Base-by-base conservation (phyloP, 2,329 filamentous ascomycete species). In the Chalaropsis thielavioides region DNA sequence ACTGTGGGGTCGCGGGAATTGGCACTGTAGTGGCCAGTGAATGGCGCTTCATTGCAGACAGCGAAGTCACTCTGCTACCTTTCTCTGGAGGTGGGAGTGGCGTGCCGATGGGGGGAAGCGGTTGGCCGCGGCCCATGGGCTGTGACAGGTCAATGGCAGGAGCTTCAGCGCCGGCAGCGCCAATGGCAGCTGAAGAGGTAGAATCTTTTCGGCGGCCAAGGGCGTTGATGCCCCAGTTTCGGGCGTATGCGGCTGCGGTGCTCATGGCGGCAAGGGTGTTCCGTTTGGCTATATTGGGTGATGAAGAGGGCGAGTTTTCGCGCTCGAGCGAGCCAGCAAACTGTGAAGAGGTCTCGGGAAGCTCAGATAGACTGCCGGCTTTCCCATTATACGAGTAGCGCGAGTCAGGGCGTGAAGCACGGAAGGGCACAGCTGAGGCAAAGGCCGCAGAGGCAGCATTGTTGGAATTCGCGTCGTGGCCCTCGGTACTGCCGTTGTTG, bases 51-150 rank as follows among this genome's bases (percentile, higher is more conserved):
- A 85, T 82, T 1, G 85, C 78, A 35, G 78, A 78, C 66, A 79
- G 81, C 17, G 81, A 77, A 60, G 80, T 81, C 56, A 81, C 80
- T 71, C 82, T 83, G 6, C 82, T 80, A 66, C 78, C 81, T 64
- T 79, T 82, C 43, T 85, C 83, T 0, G 86, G 87, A 51, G 79
- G 83, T 1, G 91, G 90, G 1, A 95, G 79, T 2, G 91, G 90
- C 56, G 82, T 85, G 1, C 90, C 91, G 1, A 88, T 89, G 8
- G 90, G 90, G 59, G 90, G 90, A 19, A 95, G 77, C 0, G 90
- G 90, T 69, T 88, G 86, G 0, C 90, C 90, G 46, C 90, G 82
- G 1, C 91, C 91, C 77, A 95, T 90, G 1, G 90, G 90, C 70
- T 89, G 83, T 68, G 73, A 75, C 67, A 81, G 69, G 75, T 83